These are phyloP conservation scores for Cryoendolithus antarcticus DNA, from an alignment of 2,329 filamentous ascomycete species.

Conservation along the genomic window DNA sequence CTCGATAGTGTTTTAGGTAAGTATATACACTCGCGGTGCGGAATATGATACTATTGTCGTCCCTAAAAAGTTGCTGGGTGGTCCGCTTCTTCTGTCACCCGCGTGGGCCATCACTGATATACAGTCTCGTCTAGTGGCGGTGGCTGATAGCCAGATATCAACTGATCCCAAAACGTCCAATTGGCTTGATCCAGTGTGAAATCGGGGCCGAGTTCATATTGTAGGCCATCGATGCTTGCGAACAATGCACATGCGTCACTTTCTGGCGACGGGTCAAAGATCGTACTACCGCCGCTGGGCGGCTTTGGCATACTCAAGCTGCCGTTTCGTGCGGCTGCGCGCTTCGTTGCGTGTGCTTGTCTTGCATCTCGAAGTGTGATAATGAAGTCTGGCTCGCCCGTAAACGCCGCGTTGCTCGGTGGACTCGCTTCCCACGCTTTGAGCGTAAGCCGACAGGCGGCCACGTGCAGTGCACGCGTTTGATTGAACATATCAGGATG, in stretches of 20 bases:
- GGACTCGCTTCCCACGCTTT: conserved; percentile 31
- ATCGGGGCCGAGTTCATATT: conserved; percentile 4
- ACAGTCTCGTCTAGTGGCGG: too few relatives aligned
- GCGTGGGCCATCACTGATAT: too few relatives aligned
- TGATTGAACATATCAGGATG: conserved; percentile 29
- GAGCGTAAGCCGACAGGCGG: conserved; percentile 30
- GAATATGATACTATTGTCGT: too few relatives aligned
- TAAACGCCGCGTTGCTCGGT: not conserved
- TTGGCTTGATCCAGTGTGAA: conserved; percentile 10
- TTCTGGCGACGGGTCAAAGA: conserved; percentile 1
- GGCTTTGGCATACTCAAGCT: not conserved
- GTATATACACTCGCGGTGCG: too few relatives aligned
- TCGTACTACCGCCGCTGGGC: not conserved
- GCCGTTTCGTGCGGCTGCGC: not conserved
- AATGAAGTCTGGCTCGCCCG: conserved; percentile 10
- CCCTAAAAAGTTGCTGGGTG: too few relatives aligned
- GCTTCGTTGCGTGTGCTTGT: conserved; percentile 1
- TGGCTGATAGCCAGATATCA: conserved; percentile 9
- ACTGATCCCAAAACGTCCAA: conserved; percentile 15
- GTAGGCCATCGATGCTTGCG: not conserved
- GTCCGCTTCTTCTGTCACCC: too few relatives aligned
- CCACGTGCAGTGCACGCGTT: conserved; percentile 29
- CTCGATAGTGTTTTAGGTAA: too few relatives aligned
- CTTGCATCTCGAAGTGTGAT: conserved; percentile 3
- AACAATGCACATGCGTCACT: conserved; percentile 1